Conservation (phyloP, 73 alveolate species). For the Effrenium voratum region DNA sequence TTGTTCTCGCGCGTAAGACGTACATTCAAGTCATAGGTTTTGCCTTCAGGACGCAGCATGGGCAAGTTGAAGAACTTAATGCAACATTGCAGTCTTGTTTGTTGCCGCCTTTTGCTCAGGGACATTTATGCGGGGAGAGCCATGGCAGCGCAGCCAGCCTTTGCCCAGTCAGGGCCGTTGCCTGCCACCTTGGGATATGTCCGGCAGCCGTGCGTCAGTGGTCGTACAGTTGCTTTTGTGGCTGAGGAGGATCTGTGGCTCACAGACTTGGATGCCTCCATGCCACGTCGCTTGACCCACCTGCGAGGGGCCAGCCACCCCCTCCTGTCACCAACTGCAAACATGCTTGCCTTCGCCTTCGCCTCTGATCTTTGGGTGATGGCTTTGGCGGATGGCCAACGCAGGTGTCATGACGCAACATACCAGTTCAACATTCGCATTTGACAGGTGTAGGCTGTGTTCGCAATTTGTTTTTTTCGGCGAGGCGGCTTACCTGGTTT, state of each 20-base stretch:
- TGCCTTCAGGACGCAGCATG: too few species aligned
- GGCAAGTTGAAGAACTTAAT: too few species aligned
- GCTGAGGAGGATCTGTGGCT: slow-evolving; percentile 13
- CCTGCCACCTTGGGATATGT: not conserved
- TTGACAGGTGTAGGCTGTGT: not conserved
- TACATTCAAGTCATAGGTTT: too few species aligned
- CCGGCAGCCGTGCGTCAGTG: not conserved
- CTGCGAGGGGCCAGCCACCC: not conserved
- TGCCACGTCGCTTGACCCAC: not conserved
- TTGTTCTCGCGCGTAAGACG: too few species aligned
- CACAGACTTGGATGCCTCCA: not conserved
- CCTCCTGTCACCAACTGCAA: not conserved
- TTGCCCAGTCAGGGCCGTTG: not conserved
- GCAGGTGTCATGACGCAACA: not conserved
- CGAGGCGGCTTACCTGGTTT: slow-evolving; percentile 25
- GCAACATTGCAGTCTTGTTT: too few species aligned
- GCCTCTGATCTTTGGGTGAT: slow-evolving; percentile 10
- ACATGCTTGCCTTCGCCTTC: not conserved
- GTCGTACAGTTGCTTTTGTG: not conserved
- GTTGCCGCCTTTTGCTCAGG: too few species aligned
- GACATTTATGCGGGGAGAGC: too few species aligned
- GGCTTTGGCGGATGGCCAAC: not conserved
- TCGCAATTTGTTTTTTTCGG: not conserved
- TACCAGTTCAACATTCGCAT: not conserved
- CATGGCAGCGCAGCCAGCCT: not conserved